Base-by-base conservation (phyloP, 768 basidiomycete species). In the Podaxis sp. region DNA sequence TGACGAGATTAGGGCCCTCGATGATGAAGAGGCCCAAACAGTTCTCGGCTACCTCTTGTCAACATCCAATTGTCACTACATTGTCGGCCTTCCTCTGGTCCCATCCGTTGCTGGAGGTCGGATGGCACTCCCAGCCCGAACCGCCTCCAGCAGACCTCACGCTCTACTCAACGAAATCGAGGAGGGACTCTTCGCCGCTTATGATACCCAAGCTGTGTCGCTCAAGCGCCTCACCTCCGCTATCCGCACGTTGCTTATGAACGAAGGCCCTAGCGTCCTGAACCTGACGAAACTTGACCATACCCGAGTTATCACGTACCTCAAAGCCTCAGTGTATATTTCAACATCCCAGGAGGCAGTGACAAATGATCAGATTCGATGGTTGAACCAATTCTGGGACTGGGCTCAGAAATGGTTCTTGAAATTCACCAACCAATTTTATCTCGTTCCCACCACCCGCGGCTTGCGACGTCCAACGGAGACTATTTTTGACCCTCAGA, bases 341-440 rank as follows among this genome's bases (percentile, higher is more conserved):
- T 50, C 17, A 12, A 30, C 38, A 3, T 22, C 44, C n/a, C 13
- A 49, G 33, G 55, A 24, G n/a, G 36, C 20, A 1, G 61, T 20
- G 20, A 63, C 64, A 8, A 64, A 69, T 48, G 65, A 67, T 11
- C 56, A 46, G 3, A 61, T 78, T 13, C 51, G 61, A 5, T 82
- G 79, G 78, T 60, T 82, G n/a, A 67, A 72, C 1, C 55, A 59
- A 2, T 83, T 83, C 63, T 84, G 82, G 83, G 49, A 58, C 1
- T 84, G 82, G 83, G 56, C 79, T 48, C 67, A 63, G 3, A 62
- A 46, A 0, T 80, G 73, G 70, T 17, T 53, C 0, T 60, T 51
- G 17, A 67, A 64, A 15, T 62, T 66, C 0, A 60, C 66, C 13
- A 26, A 49, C 8, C 61, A 37, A 3, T 52, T 70, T 1, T 71